Evolutionary conservation across 345 rosid species (phyloP).

Genomic region (Eucalyptus pauciflora): DNA sequence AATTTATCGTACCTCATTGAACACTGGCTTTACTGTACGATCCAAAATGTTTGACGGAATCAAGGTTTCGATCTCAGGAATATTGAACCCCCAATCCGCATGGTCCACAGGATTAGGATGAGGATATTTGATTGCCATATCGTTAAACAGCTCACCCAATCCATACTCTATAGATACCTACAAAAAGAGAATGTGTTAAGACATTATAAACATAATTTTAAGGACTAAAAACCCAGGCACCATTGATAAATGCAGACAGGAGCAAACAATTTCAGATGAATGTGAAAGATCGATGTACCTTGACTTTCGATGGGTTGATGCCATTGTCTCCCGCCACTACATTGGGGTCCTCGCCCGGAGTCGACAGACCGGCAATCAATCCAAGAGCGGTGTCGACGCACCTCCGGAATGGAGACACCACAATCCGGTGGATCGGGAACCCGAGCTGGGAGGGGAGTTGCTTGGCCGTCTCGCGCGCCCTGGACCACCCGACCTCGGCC

Average conservation of each 20-base stretch:
- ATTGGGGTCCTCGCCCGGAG: conserved; percentile 11
- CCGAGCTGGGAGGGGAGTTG: conserved; percentile 30
- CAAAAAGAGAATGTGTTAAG: neutral
- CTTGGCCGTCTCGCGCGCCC: conserved; percentile 43
- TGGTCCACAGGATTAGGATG: conserved; percentile 21
- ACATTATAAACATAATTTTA: neutral
- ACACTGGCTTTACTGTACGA: conserved; percentile 21
- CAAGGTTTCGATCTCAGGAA: conserved; percentile 48
- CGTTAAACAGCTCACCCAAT: conserved; percentile 65
- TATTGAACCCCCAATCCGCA: conserved; percentile 41
- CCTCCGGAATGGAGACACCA: conserved; percentile 82
- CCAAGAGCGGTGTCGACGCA: conserved; percentile 72
- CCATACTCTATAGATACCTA: conserved; percentile 76
- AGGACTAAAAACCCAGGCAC: neutral
- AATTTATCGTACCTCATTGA: conserved; percentile 28
- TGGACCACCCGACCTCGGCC: conserved; percentile 22
- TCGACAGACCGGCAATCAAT: conserved; percentile 45
- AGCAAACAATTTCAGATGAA: neutral
- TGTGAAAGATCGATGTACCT: conserved; percentile 18
- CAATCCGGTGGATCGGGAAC: conserved; percentile 65
- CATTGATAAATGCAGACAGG: too few species aligned
- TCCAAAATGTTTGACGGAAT: conserved; percentile 57
- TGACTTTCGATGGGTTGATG: conserved; percentile 38
- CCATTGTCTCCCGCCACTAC: conserved; percentile 10
- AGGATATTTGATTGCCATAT: conserved; percentile 45